Base-by-base conservation (phyloP, 1,139 yeast species). In the Waltiozyma sp. region DNA sequence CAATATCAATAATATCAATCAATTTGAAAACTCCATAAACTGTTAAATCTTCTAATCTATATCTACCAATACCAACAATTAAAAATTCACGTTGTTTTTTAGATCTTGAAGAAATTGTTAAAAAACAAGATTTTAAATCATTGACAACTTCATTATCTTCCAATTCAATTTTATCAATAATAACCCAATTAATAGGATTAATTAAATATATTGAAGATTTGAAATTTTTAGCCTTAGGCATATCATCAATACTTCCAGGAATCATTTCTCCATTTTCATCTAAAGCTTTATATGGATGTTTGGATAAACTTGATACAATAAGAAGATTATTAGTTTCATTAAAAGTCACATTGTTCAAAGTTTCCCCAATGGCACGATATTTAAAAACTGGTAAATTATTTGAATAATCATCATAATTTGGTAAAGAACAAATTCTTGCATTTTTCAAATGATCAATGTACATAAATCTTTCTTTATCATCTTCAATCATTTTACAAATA, bases 41-140 rank as follows among this genome's bases (percentile, higher is more conserved):
- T 5, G 88, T 75, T 45, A 84, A 66, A 64, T 88, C 96, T 58
- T 91, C 98, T 50, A 84, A 79, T 45, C 94, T 72, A 46, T 80
- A 75, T 46, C 73, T 70, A 1, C 94, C 85, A 1, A 91, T 77
- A 1, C 97, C 98, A 21, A 83, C 68, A 1, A 87, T 81, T 19
- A 91, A 62, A 48, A 80, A 76, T 56, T 86, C 95, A 51, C 77
- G 75, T 49, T 72, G 74, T 45, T 72, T 69, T 49, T 75, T 76
- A 42, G 77, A 75, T 47, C 72, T 68, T 43, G 77, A 72, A 24
- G 69, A 62, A 9, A 64, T 41, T 33, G 62, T 66, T 33, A 65
- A 55, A 31, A 54, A 36, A 54, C 62, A 51, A 0, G 68, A 52
- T 40, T 60, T 60, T 36, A 63, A 47, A 45, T 63, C 63, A 44